phyloP scores from a whole-genome alignment of 768 basidiomycete genomes.

The Tremella mesenterica region DNA sequence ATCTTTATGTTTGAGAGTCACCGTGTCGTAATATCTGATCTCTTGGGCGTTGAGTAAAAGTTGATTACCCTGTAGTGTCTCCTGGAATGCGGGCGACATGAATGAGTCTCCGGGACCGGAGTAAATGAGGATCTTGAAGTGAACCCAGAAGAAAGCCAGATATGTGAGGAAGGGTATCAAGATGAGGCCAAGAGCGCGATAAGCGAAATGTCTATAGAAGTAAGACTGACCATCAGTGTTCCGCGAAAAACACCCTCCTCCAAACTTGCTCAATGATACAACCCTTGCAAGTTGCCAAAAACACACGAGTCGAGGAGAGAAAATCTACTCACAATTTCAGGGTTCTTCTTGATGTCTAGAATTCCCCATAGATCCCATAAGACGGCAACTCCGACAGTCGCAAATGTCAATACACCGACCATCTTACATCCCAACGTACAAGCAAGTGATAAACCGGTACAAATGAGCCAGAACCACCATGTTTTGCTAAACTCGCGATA shows the following conservation, averaged over 20 bases:
- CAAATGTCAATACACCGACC: conserved; percentile 85
- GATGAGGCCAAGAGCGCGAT: conserved; percentile 76
- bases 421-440: conserved; percentile 97
- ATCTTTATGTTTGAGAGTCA: conserved; percentile 83
- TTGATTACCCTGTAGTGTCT: conserved; percentile 85
- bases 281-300: no score
- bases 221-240: conserved; percentile 55
- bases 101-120: conserved; percentile 91
- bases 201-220: conserved; percentile 79
- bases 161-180: conserved; percentile 81
- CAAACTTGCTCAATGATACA: no score
- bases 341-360: conserved; percentile 70
- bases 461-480: conserved; percentile 92
- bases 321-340: conserved; percentile 61
- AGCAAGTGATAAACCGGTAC: conserved; percentile 87
- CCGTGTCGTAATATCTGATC: conserved; percentile 80
- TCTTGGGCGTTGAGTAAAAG: conserved; percentile 86
- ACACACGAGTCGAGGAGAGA: not conserved
- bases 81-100: conserved; percentile 98
- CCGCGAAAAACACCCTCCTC: not conserved
- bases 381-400: conserved; percentile 82
- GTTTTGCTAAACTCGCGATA: conserved; percentile 79
- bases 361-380: conserved; percentile 90
- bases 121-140: conserved; percentile 75
- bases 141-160: conserved; percentile 89